Percentiles rank a stretch among this genome's conserved stretches.
These are phyloP conservation scores for Trametes elegans DNA, from an alignment of 768 basidiomycete genomes.

Conservation along the genomic window DNA sequence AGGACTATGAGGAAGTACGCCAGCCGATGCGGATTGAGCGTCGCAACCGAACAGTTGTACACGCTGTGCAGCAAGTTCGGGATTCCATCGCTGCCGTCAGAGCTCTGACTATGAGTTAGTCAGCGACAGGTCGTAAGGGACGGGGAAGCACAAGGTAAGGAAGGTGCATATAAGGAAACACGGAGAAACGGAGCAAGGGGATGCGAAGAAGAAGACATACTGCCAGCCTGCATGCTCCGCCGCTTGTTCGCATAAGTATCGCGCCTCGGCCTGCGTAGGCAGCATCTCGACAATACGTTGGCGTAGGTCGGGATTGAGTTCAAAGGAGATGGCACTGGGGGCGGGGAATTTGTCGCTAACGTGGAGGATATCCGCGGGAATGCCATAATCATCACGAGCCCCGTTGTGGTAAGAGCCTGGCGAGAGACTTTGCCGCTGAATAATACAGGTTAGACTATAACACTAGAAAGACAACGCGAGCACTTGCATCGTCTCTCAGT, in stretches of 20 bases:
- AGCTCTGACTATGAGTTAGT: conserved; percentile 36
- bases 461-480: neutral
- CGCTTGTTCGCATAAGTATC: conserved; percentile 60
- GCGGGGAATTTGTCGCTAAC: conserved; percentile 70
- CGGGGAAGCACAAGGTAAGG: conserved; percentile 13
- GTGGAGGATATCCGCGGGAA: conserved; percentile 46
- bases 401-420: conserved; percentile 33
- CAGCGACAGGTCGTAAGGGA: conserved; percentile 14
- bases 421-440: conserved; percentile 40
- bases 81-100: conserved; percentile 68
- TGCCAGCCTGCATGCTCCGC: conserved; percentile 72
- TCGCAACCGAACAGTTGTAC: conserved; percentile 57
- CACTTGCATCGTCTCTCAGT: conserved; percentile 23
- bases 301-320: conserved; percentile 54
- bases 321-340: conserved; percentile 50
- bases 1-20: conserved; percentile 70
- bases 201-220: conserved; percentile 40
- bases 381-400: conserved; percentile 7
- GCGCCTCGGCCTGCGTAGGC: conserved; percentile 57
- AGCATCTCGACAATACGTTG: conserved; percentile 62
- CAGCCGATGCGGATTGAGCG: conserved; percentile 62
- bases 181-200: conserved; percentile 6
- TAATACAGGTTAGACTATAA: conserved; percentile 15
- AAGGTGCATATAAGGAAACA: neutral
- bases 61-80: conserved; percentile 69